Percentiles rank a stretch among this genome's conserved stretches.
Conservation (phyloP, 306 rosid genomes). For the Castanea mollissima region DNA sequence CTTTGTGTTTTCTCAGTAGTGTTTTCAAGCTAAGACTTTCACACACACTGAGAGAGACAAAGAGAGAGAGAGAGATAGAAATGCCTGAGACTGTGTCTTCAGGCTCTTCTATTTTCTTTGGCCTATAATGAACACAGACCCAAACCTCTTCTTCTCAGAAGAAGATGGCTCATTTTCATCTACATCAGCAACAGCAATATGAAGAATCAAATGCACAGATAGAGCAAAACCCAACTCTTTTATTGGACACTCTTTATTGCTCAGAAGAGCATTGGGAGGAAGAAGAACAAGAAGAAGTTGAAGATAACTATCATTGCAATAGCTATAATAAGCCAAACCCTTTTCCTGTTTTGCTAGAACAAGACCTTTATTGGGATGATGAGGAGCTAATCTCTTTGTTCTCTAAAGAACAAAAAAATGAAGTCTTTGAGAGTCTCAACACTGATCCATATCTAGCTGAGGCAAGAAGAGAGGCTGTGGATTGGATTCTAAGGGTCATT, state of each 20-base stretch:
- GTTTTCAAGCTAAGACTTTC: not conserved
- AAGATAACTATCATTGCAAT: slow-evolving; percentile 16
- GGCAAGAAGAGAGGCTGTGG: slow-evolving; percentile 53
- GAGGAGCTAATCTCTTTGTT: slow-evolving; percentile 64
- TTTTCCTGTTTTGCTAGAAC: slow-evolving; percentile 34
- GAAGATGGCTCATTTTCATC: slow-evolving; percentile 40
- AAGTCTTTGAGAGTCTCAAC: slow-evolving; percentile 22
- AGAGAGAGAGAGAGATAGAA: slow-evolving; percentile 1
- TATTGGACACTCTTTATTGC: slow-evolving; percentile 66
- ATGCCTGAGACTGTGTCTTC: slow-evolving; percentile 23
- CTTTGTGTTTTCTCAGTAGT: not conserved
- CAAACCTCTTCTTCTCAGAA: slow-evolving; percentile 36
- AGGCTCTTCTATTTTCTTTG: not conserved
- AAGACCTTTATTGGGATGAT: slow-evolving; percentile 68
- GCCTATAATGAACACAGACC: slow-evolving; percentile 38
- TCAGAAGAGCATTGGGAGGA: slow-evolving; percentile 67
- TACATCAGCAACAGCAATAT: not conserved
- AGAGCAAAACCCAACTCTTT: slow-evolving; percentile 27
- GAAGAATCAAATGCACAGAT: slow-evolving; percentile 1
- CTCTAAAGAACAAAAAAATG: slow-evolving; percentile 43
- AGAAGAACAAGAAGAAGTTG: slow-evolving; percentile 21
- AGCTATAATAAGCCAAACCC: slow-evolving; percentile 13
- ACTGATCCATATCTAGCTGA: slow-evolving; percentile 25
- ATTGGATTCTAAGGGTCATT: slow-evolving; percentile 72
- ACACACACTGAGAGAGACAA: slow-evolving; percentile 1